Percentiles rank a stretch among this genome's conserved stretches.
Evolutionary conservation across 345 rosid genomes (phyloP).

Genomic region (Raphanus sativus): DNA sequence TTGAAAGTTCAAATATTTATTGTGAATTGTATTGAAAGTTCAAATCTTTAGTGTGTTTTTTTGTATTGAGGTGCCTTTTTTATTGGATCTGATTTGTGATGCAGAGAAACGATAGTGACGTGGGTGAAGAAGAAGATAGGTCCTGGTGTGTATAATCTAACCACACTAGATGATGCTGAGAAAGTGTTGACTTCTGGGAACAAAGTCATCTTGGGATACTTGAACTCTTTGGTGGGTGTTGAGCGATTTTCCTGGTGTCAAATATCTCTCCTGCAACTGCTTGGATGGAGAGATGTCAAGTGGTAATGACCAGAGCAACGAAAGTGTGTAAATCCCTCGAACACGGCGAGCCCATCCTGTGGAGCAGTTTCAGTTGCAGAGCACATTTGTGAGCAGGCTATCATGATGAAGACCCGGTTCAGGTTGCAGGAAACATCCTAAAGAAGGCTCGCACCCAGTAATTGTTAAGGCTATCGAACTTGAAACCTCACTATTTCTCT

Average conservation of each 20-base stretch:
- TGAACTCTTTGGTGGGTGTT: conserved; percentile 83
- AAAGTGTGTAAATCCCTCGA: too few relatives aligned
- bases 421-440: too few relatives aligned
- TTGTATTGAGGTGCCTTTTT: background rate
- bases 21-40: background rate
- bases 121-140: conserved; percentile 98
- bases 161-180: conserved; percentile 87
- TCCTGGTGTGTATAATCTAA: conserved; percentile 75
- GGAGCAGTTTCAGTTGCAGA: too few relatives aligned
- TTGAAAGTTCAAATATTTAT: background rate
- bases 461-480: too few relatives aligned
- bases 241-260: conserved; percentile 44
- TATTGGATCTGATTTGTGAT: conserved; percentile 19
- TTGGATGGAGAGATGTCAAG: too few relatives aligned
- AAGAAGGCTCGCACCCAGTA: too few relatives aligned
- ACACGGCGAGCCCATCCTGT: too few relatives aligned
- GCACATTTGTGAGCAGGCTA: too few relatives aligned
- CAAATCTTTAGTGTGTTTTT: background rate
- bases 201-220: conserved; percentile 85
- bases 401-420: too few relatives aligned
- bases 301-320: too few relatives aligned
- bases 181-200: conserved; percentile 68
- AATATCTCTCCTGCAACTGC: too few relatives aligned
- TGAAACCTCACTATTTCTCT: too few relatives aligned
- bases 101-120: conserved; percentile 90